Evolutionary conservation across 768 basidiomycete species (phyloP), one percentile per base, ranked within the genome.

Genomic region (Crepidotus variabilis): DNA sequence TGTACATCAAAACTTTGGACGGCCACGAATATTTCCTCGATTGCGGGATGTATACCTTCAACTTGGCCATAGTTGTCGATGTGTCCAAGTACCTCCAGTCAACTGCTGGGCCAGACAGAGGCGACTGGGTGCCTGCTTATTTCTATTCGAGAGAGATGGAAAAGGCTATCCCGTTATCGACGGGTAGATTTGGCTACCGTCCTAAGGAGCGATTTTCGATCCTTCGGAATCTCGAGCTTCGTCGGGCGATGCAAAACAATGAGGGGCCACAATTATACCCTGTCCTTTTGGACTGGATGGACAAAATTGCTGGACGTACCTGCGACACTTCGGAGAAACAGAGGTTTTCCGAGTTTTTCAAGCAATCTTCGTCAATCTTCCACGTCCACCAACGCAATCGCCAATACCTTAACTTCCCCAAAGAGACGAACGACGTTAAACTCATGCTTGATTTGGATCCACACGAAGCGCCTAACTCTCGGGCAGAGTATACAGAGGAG

Each of bases 21-120:
- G 39, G 14, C 13, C 39, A 43, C 13, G 71, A 76, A 21, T 56
- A 79, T 22, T 64, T 65, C n/a, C 62, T 81, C 34, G 78, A 81
- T 52, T 68, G 69, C 35, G 68, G 63, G 34, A 74, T 79, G 73
- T 75, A 70, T 61, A 70, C 71, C 6, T 78, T 77, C 69, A 77
- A 78, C 57, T 67, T 76, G 13, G 54, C 61, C 39, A 39, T 57
- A 8, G 51, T 62, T 48, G 61, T 67, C 32, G 11, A 52, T 20
- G 39, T 20, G 45, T 22, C 23, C 2, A 50, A 56, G 8, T 58
- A 63, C 51, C n/a, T 48, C 52, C 47, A 53, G 32, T 13, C 56
- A 33, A 56, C 18, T 43, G 16, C 20, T 63, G 35, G 63, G 61
- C 11, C 43, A 54, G 23, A 28, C 63, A 9, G 23, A 6, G 6